These are phyloP conservation scores for Plantago ovata DNA, from an alignment of 257 asterid genomes.

Conservation along the genomic window DNA sequence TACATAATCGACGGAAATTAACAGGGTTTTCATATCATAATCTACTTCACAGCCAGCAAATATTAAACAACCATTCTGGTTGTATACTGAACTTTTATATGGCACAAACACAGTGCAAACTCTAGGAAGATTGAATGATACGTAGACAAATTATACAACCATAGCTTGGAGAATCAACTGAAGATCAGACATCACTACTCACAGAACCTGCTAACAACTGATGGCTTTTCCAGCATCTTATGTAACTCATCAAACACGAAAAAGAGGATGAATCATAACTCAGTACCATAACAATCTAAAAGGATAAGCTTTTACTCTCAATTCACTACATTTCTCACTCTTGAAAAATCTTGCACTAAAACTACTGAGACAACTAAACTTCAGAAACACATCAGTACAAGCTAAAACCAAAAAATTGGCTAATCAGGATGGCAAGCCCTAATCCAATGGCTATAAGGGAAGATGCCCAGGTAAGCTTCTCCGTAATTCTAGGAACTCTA, in stretches of 20 bases:
- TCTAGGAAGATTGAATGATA: too few relatives aligned
- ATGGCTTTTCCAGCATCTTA: neutral
- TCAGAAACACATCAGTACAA: slow-evolving; percentile 41
- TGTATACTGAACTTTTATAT: too few relatives aligned
- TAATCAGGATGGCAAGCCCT: slow-evolving; percentile 69
- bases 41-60: too few relatives aligned
- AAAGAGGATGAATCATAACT: neutral
- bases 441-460: slow-evolving; percentile 77
- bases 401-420: slow-evolving; percentile 82
- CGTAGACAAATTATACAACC: too few relatives aligned
- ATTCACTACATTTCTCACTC: neutral
- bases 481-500: slow-evolving; percentile 80
- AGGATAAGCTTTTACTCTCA: slow-evolving; percentile 2
- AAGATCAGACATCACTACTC: too few relatives aligned
- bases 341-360: slow-evolving; percentile 7
- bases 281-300: neutral
- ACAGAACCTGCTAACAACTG: too few relatives aligned
- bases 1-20: too few relatives aligned
- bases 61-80: too few relatives aligned
- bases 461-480: slow-evolving; percentile 96
- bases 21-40: too few relatives aligned
- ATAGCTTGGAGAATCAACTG: too few relatives aligned
- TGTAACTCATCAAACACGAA: neutral
- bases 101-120: too few relatives aligned
- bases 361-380: slow-evolving; percentile 2